Percentiles rank a stretch among this genome's conserved stretches.
Conservation (phyloP, 2,329 filamentous ascomycete species). For the Cadophora sp. region DNA sequence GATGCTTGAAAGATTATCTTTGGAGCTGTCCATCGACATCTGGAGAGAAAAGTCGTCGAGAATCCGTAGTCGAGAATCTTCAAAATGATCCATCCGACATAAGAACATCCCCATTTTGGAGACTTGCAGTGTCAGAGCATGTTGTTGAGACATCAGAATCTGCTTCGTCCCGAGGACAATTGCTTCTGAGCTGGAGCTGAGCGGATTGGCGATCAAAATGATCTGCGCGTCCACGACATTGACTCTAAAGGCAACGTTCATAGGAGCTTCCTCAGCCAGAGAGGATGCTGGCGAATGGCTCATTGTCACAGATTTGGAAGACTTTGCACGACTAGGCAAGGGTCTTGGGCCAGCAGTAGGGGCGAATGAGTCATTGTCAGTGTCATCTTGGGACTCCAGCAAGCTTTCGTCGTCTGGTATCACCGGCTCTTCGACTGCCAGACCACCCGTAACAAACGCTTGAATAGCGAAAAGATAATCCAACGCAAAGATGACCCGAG, state of each 20-base stretch:
- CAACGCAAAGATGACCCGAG: slow-evolving; percentile 90
- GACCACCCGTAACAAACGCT: slow-evolving; percentile 76
- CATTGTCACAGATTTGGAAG: slow-evolving; percentile 37
- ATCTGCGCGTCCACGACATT: slow-evolving; percentile 97
- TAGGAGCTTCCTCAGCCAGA: slow-evolving; percentile 51
- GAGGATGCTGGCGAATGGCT: slow-evolving; percentile 40
- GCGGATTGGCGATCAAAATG: slow-evolving; percentile 93
- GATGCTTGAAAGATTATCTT: slow-evolving; percentile 73
- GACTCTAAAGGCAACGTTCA: slow-evolving; percentile 85
- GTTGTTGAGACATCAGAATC: slow-evolving; percentile 89
- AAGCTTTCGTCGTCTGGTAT: slow-evolving; percentile 58
- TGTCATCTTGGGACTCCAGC: slow-evolving; percentile 63
- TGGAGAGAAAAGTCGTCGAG: slow-evolving; percentile 96
- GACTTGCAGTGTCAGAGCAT: slow-evolving; percentile 91
- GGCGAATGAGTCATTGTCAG: slow-evolving; percentile 62
- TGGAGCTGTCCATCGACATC: slow-evolving; percentile 79
- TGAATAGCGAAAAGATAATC: slow-evolving; percentile 95
- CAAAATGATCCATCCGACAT: slow-evolving; percentile 97
- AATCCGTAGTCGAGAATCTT: slow-evolving; percentile 87
- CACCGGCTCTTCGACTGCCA: slow-evolving; percentile 67
- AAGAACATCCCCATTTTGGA: slow-evolving; percentile 97
- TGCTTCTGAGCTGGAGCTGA: slow-evolving; percentile 88
- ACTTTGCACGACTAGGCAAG: slow-evolving; percentile 21
- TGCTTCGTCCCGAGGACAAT: slow-evolving; percentile 96
- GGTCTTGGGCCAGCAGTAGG: slow-evolving; percentile 23